Conservation (phyloP, 1,284 basidiomycete genomes). For the Athelia psychrophila region DNA sequence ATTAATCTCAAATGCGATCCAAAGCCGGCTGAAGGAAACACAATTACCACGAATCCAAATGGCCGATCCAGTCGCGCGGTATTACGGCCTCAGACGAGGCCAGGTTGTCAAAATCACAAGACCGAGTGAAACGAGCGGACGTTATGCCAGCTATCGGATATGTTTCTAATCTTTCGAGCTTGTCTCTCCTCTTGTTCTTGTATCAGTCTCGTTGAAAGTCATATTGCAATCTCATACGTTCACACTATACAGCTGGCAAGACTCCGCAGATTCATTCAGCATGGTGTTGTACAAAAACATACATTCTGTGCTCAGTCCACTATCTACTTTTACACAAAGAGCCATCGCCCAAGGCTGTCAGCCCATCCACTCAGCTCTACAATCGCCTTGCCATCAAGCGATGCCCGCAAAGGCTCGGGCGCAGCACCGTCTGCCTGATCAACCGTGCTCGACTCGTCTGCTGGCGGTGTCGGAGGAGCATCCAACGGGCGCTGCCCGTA, state of each 20-base stretch:
- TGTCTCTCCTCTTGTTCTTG: background rate
- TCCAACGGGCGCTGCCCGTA: conserved; percentile 40
- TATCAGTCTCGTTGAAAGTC: background rate
- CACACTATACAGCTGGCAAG: background rate
- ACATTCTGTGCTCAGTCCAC: too few species aligned
- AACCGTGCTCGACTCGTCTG: conserved; percentile 25
- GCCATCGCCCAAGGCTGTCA: conserved; percentile 55
- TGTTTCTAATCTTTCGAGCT: conserved; percentile 59
- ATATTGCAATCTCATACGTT: background rate
- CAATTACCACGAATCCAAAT: conserved; percentile 97
- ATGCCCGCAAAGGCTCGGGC: conserved; percentile 34
- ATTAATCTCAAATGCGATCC: conserved; percentile 11
- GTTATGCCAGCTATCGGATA: conserved; percentile 92
- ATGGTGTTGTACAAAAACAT: too few species aligned
- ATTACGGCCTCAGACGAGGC: conserved; percentile 93
- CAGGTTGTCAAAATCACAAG: conserved; percentile 99
- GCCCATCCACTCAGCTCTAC: conserved; percentile 58
- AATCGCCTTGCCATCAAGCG: conserved; percentile 46
- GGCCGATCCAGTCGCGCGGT: conserved; percentile 94
- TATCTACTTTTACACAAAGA: conserved; percentile 65
- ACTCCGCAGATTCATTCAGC: too few species aligned
- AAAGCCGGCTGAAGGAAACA: conserved; percentile 94
- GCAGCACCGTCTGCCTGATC: conserved; percentile 13
- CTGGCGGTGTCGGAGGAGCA: conserved; percentile 50
- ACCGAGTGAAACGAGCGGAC: conserved; percentile 94